Conservation (phyloP, 192 early-diverging fungal genomes). For the Coemansia umbellata region DNA sequence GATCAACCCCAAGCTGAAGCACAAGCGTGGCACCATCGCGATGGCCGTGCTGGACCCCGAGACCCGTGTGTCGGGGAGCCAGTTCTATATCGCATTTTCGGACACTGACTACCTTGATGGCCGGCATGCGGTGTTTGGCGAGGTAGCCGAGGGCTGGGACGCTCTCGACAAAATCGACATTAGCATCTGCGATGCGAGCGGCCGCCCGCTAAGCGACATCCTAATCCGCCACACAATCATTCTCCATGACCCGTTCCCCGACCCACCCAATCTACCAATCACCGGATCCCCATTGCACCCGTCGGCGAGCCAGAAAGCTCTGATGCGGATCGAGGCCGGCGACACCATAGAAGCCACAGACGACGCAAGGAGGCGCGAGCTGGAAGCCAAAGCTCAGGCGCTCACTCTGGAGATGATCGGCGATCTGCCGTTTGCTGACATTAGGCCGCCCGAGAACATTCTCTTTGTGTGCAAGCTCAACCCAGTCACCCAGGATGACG, state of each 20-base stretch:
- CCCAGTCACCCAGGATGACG: conserved; percentile 82
- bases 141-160: conserved; percentile 86
- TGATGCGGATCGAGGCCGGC: conserved; percentile 76
- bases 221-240: conserved; percentile 88
- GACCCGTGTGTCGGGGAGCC: conserved; percentile 56
- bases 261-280: conserved; percentile 64
- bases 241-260: conserved; percentile 89
- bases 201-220: conserved; percentile 80
- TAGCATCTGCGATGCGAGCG: conserved; percentile 63
- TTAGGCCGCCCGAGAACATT: conserved; percentile 95
- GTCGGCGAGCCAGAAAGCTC: conserved; percentile 63
- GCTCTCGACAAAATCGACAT: conserved; percentile 75
- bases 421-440: conserved; percentile 93
- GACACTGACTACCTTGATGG: conserved; percentile 70
- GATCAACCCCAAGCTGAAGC: conserved; percentile 63
- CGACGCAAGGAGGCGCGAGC: conserved; percentile 55
- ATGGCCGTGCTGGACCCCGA: conserved; percentile 68
- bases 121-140: conserved; percentile 92
- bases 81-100: conserved; percentile 59
- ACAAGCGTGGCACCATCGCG: conserved; percentile 79
- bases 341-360: conserved; percentile 56
- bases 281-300: conserved; percentile 74
- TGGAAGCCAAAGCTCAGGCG: conserved; percentile 79
- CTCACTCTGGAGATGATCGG: conserved; percentile 98
- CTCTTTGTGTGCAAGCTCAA: conserved; percentile 96